Evolutionary conservation across 2,329 filamentous ascomycete species (phyloP), one percentile per base, ranked within the genome.

Genomic region (Ramularia endophylla): DNA sequence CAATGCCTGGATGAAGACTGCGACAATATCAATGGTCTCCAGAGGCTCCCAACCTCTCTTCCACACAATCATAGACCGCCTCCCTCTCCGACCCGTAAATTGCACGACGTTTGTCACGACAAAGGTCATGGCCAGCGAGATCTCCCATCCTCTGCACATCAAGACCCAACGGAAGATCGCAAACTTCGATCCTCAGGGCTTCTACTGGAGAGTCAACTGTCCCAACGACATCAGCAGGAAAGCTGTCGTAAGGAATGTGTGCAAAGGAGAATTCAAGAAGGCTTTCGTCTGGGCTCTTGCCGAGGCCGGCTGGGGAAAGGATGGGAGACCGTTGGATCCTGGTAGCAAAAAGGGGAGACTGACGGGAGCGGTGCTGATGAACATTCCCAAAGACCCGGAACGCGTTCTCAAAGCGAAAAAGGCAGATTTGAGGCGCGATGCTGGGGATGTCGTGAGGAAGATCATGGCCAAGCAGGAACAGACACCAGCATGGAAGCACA

Each of bases 131-230:
- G 42, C 46, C 9, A 13, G 36, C 8, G 59, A 64, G 28, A 36
- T 37, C 3, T 45, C 35, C 12, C 58, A 64, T 36, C 59, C 61
- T 4, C 45, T 54, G 15, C 43, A 59, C 41, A 65, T 68, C 31
- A 60, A 66, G 29, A 59, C 51, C 2, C 32, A 36, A 11, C 48
- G 55, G 5, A 41, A 48, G 1, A 30, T 56, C 8, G 41, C 40
- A 3, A 35, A 41, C 11, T 58, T 59, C 43, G 48, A 61, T 40
- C 50, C 56, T 8, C 51, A 61, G 60, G 25, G 61, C 22, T 53
- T 79, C 13, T 73, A 73, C 66, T 75, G 70, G 69, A 57, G 60
- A 12, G 64, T 72, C 5, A 52, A 65, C 42, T 38, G 50, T n/a
- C 48, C 58, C 42, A 47, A 59, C 38, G 45, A 53, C 46, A 39